Evolutionary conservation across 176 grass and related monocot genomes (phyloP), one percentile per base, ranked within the genome.

Genomic region (Oryza longistaminata): DNA sequence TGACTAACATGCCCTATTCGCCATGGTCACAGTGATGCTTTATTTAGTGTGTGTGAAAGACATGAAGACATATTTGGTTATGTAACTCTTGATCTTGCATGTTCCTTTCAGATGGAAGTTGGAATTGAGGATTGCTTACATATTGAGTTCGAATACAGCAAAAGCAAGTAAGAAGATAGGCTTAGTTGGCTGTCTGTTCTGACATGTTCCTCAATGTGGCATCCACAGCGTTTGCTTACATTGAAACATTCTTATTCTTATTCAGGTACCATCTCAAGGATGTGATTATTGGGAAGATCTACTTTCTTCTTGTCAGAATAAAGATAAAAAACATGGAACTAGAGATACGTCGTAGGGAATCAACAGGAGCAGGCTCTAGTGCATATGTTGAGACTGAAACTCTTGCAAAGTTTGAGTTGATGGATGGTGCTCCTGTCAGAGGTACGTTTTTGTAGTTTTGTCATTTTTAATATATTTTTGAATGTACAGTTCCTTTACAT

Each of bases 381-480:
- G 96, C 93, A 73, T 94, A 96, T 92, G 96, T 99, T 81, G 96
- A 99, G 76, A 99, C 96, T 68, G 96, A 99, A 75, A 99, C 96
- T 21, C 93, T 99, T 80, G 96, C 96, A 43, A 99, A 99, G 65
- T 99, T 94, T 89, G 96, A 99, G 87, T 82, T 99, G 78, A 99
- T 99, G 96, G 96, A 99, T 86, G 96, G 96, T 83, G 93, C 96
- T 83, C 96, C 96, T 89, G 96, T 96, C 33, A 90, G 94, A 97
- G 95, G 95, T 94, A 89, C 11, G 15, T 31, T 34, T 5, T 64
- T 15, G 3, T 42, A 64, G 16, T 34, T 26, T 39, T 50, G 35
- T 44, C 42, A 17, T 19, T 44, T 53, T n/a, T 75, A 10, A 10
- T 72, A 3, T 33, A 66, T 42, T 86, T 71, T 60, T 3, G 49